Evolutionary conservation across 106 monocot genomes (phyloP).

Genomic region (Allium cepa): DNA sequence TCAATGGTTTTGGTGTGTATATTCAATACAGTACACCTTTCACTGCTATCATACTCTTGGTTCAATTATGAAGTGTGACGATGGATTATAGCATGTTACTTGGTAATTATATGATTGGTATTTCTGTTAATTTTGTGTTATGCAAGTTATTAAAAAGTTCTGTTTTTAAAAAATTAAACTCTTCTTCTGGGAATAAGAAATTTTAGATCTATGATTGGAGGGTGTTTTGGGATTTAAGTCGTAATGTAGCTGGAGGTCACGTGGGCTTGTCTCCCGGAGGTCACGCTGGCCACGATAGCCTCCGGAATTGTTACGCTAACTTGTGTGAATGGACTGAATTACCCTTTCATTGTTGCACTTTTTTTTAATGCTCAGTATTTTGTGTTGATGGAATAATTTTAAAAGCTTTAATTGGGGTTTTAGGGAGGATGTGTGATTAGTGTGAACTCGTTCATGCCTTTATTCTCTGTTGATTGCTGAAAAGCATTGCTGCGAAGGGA

Average conservation of each 20-base stretch:
- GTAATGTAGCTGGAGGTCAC: neutral
- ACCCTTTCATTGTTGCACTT: neutral
- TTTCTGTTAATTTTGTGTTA: neutral
- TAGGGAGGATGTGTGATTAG: neutral
- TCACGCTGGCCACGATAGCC: neutral
- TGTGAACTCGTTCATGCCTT: neutral
- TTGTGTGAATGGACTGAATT: neutral
- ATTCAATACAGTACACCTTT: neutral
- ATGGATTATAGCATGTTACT: neutral
- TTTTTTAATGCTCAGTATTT: neutral
- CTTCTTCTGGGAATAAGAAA: neutral
- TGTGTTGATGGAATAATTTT: neutral
- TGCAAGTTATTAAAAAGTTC: neutral
- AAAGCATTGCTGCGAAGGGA: neutral
- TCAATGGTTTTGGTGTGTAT: too few species aligned
- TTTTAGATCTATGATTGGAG: neutral
- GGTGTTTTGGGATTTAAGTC: neutral
- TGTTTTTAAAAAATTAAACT: neutral
- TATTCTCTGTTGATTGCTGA: neutral
- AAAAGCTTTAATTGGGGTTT: neutral
- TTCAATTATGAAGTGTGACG: neutral
- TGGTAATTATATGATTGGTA: too few species aligned
- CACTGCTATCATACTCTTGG: neutral
- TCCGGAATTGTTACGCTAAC: neutral
- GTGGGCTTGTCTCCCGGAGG: slow-evolving; percentile 2